Evolutionary conservation across 169 alveolate species (phyloP), one percentile per base, ranked within the genome.

Genomic region (Eimeria necatrix): DNA sequence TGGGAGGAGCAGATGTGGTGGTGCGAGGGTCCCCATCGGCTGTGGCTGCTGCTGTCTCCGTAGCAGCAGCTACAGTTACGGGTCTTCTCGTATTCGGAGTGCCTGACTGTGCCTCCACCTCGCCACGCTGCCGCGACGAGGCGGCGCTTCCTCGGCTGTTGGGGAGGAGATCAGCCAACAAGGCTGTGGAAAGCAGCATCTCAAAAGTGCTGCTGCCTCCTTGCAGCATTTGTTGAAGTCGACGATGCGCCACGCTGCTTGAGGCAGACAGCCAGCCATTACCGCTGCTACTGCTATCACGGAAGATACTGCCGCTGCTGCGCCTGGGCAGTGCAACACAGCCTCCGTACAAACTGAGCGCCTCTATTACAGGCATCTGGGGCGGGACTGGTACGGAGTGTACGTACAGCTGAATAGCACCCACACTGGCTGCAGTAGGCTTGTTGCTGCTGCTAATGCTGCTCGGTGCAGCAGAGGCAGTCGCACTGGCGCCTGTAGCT

Each of bases 341-440:
- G 53, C 90, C 80, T 14, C 49, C 68, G 74, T 91, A 91, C 84
- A 81, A 49, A n/a, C 60, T 48, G 91, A 91, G 95, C 59, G 95
- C 95, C 71, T 91, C 95, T 22, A 73, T 91, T n/a, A 91, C 89
- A 16, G 95, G 78, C 95, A 91, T 91, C 60, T 91, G 95, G 14
- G 95, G 41, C 32, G 95, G 95, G 26, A 91, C 95, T 0, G 95
- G 91, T 12, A 76, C 73, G 70, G 83, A 61, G 71, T 51, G 80
- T 18, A 91, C 71, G 60, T 51, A 91, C 52, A 91, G 91, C 70
- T 91, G 95, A 26, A 91, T 46, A 52, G 89, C 89, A 52, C 51
- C 89, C 71, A 80, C 89, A 32, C 68, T 41, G 18, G 89, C 48
- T 51, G 71, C 46, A 80, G 49, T 51, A 80, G 22, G 4, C 51